phyloP scores from a whole-genome alignment of 257 asterid species.

The Nemophila menziesii region DNA sequence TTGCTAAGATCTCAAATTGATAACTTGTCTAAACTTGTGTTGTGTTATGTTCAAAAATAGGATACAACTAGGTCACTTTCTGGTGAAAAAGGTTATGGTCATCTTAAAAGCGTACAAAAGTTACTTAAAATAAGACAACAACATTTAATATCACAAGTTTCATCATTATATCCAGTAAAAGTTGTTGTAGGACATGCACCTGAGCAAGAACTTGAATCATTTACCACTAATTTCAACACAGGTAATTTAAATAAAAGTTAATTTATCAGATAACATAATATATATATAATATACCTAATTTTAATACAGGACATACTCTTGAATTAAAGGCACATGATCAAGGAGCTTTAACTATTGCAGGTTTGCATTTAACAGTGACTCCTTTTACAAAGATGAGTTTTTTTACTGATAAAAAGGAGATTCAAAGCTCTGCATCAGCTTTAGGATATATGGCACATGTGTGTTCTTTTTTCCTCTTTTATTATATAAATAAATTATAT shows the following conservation, averaged over 20 bases:
- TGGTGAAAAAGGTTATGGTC: conserved; percentile 66
- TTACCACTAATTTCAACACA: conserved; percentile 41
- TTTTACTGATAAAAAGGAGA: conserved; percentile 95
- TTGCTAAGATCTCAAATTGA: neutral
- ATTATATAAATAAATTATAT: conserved; percentile 8
- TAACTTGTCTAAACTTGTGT: neutral
- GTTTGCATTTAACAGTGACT: conserved; percentile 73
- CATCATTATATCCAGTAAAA: conserved; percentile 77
- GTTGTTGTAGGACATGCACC: conserved; percentile 39
- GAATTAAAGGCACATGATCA: conserved; percentile 64
- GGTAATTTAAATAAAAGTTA: conserved; percentile 29
- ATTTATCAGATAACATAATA: neutral
- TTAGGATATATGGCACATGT: conserved; percentile 94
- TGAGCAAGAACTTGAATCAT: conserved; percentile 86
- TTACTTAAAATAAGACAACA: conserved; percentile 61
- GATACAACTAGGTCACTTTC: conserved; percentile 56
- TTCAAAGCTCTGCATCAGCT: conserved; percentile 90
- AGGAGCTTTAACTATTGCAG: conserved; percentile 72
- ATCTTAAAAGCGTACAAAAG: conserved; percentile 42
- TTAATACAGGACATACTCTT: conserved; percentile 43
- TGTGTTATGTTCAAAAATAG: conserved; percentile 28
- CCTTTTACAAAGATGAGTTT: conserved; percentile 90
- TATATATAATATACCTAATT: conserved; percentile 1
- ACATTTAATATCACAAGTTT: conserved; percentile 70
- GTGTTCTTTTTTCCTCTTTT: conserved; percentile 35